A percentile compares a stretch with the other conserved stretches of the same genome.
These are phyloP conservation scores for Lizonia empirigonia DNA, from an alignment of 2,329 filamentous ascomycete species.

Conservation along the genomic window DNA sequence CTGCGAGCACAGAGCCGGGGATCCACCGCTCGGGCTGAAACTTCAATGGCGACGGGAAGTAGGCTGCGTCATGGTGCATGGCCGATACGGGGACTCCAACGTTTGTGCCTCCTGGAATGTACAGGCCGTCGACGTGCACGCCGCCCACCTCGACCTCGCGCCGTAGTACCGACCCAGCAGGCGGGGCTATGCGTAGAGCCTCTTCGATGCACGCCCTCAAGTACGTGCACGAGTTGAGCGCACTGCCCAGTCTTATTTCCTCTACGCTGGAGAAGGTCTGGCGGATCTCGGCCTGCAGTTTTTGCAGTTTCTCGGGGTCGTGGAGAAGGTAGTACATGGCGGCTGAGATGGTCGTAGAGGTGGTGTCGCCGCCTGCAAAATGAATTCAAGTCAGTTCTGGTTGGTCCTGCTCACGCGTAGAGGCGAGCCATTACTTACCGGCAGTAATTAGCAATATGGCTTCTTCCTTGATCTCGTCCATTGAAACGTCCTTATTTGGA, in stretches of 20 bases:
- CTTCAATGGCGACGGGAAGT: constrained; percentile 22
- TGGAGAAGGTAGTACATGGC: constrained; percentile 22
- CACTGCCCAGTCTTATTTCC: constrained; percentile 17
- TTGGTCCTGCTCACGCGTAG: no score
- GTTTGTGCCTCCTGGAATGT: constrained; percentile 25
- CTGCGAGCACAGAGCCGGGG: constrained; percentile 3
- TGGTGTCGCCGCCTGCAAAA: constrained; percentile 28
- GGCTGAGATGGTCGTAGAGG: constrained; percentile 15
- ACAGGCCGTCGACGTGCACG: constrained; percentile 17
- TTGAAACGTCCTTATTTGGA: no score
- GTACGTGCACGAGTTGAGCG: constrained; percentile 19
- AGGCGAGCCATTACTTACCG: no score
- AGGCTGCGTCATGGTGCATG: constrained; percentile 22
- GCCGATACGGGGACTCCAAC: constrained; percentile 28
- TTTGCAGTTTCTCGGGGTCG: constrained; percentile 4
- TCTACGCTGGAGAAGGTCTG: constrained; percentile 18
- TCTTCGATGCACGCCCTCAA: constrained; percentile 25
- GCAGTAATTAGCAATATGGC: no score
- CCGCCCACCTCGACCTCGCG: constrained; percentile 28
- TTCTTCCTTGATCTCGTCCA: no score
- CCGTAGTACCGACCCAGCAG: constrained; percentile 20
- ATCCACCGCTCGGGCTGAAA: constrained; percentile 34
- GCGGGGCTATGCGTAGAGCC: constrained; percentile 22
- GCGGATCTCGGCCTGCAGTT: constrained; percentile 15
- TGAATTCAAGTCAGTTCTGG: constrained; percentile 38